phyloP scores from a whole-genome alignment of 2,329 filamentous ascomycete genomes.

The Biscogniauxia mediterranea region DNA sequence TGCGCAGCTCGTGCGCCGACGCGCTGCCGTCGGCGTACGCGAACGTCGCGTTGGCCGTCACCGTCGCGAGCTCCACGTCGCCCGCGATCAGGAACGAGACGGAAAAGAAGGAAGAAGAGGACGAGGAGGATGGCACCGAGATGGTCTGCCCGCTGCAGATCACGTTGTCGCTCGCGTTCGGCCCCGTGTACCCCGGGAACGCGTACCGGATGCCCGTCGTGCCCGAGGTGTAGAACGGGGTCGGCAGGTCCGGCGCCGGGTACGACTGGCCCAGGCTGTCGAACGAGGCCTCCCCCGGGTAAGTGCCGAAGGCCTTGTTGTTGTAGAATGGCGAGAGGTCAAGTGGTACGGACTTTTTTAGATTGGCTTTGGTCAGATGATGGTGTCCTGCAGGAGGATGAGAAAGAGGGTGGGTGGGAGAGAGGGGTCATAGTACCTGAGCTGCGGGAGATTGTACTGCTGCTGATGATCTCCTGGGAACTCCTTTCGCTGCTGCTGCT shows the following conservation, averaged over 20 bases:
- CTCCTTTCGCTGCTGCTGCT: neutral
- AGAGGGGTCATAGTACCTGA: neutral
- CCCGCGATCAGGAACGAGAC: slow-evolving; percentile 42
- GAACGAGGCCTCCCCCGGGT: slow-evolving; percentile 45
- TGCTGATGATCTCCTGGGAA: neutral
- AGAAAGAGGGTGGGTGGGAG: too few species aligned
- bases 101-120: slow-evolving; percentile 37
- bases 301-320: slow-evolving; percentile 46
- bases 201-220: slow-evolving; percentile 41
- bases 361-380: too few species aligned
- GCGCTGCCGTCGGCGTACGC: slow-evolving; percentile 41
- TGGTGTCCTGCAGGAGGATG: too few species aligned
- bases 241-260: slow-evolving; percentile 33
- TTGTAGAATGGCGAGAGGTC: slow-evolving; percentile 40
- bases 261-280: slow-evolving; percentile 42
- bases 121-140: too few species aligned
- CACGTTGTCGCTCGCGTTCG: slow-evolving; percentile 40
- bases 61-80: slow-evolving; percentile 39
- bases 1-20: slow-evolving; percentile 41
- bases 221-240: slow-evolving; percentile 37
- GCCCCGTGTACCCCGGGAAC: slow-evolving; percentile 42
- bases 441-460: neutral
- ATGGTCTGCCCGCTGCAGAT: slow-evolving; percentile 42
- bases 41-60: slow-evolving; percentile 41
- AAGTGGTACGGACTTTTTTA: slow-evolving; percentile 28